Evolutionary conservation across 208 protist genomes (phyloP).

Genomic region (Trypanosoma platydactyli): DNA sequence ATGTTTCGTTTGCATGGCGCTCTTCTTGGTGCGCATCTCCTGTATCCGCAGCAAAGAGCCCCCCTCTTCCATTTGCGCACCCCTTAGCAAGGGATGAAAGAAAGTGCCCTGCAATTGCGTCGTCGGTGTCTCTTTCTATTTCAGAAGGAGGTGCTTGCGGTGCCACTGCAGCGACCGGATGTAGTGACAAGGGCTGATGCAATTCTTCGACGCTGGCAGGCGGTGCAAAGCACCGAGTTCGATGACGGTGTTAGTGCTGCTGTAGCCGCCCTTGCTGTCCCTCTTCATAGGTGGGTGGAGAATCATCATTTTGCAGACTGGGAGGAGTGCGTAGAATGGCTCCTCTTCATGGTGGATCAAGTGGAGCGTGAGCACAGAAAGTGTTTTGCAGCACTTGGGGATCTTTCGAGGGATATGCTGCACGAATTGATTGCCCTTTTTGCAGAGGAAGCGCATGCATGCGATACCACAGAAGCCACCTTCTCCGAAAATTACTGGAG

Average conservation of each 20-base stretch:
- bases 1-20: neutral
- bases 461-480: neutral
- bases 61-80: too few species aligned
- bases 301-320: constrained; percentile 29
- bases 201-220: constrained; percentile 5
- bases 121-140: constrained; percentile 72
- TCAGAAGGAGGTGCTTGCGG: constrained; percentile 35
- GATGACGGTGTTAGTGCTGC: neutral
- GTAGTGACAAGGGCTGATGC: neutral
- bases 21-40: neutral
- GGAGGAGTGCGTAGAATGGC: constrained; percentile 51
- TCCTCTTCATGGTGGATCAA: constrained; percentile 41
- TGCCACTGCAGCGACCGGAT: constrained; percentile 4
- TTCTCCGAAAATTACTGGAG: constrained; percentile 26
- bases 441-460: constrained; percentile 8
- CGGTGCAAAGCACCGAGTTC: neutral
- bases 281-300: constrained; percentile 6
- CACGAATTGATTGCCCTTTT: constrained; percentile 17
- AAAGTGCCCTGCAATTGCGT: constrained; percentile 43
- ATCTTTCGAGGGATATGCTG: neutral
- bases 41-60: neutral
- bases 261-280: neutral
- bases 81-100: constrained; percentile 14
- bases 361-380: neutral
- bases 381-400: neutral